Conservation (phyloP, 129 eudicot species). For the Artemisia annua region DNA sequence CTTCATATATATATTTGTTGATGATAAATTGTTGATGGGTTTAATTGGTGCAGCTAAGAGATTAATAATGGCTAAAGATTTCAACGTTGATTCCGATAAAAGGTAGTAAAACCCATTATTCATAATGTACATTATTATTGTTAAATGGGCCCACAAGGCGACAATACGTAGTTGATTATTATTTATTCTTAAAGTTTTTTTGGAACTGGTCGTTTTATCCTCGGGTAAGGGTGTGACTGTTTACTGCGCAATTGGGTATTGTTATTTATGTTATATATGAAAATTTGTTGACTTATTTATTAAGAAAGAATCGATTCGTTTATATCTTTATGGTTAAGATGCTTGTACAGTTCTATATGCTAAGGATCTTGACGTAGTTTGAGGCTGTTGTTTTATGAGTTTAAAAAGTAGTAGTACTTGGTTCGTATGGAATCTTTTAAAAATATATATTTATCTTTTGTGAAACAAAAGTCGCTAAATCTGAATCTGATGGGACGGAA, state of each 20-base stretch:
- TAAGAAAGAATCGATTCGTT: conserved; percentile 20
- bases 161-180: neutral
- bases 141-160: neutral
- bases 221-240: no score
- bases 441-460: neutral
- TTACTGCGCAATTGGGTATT: no score
- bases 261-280: neutral
- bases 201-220: neutral
- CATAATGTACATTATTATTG: neutral
- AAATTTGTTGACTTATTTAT: conserved; percentile 14
- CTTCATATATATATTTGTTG: neutral
- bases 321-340: conserved; percentile 4
- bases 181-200: no score
- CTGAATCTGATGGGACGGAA: neutral
- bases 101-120: conserved; percentile 1
- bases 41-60: conserved; percentile 24
- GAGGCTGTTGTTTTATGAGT: conserved; percentile 1
- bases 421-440: conserved; percentile 12
- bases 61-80: conserved; percentile 34
- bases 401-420: neutral
- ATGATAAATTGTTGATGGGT: conserved; percentile 14
- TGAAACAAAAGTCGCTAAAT: neutral
- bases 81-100: conserved; percentile 25
- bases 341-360: neutral
- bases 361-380: conserved; percentile 11